A percentile compares a stretch with the other conserved stretches of the same genome.
phyloP scores from a whole-genome alignment of 2,329 filamentous ascomycete species.

The Arachnopeziza araneosa region DNA sequence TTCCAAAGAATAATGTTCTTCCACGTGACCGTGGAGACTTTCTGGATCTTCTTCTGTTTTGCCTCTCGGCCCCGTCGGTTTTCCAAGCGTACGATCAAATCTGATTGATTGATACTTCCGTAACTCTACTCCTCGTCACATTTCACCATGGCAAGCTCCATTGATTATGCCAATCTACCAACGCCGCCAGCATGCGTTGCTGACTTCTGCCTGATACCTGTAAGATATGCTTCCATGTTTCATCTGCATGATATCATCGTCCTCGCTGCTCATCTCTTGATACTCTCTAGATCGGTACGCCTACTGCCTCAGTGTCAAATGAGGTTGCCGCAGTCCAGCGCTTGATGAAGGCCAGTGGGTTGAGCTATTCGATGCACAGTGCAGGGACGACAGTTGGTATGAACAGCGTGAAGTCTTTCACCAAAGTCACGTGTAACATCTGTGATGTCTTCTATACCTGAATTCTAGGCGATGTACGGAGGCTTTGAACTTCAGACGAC shows the following conservation, averaged over 20 bases:
- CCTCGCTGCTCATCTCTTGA: neutral
- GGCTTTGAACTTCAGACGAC: neutral
- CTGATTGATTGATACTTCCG: neutral
- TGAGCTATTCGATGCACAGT: slow-evolving; percentile 86
- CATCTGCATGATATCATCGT: neutral
- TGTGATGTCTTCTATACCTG: neutral
- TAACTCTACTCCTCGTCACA: neutral
- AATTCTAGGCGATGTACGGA: no score
- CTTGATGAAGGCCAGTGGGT: slow-evolving; percentile 71
- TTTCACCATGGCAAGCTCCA: neutral
- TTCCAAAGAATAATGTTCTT: no score
- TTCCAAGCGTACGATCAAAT: no score
- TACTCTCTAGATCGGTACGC: slow-evolving; percentile 67
- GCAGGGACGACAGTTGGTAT: slow-evolving; percentile 87
- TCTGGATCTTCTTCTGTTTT: no score
- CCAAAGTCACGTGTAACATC: neutral
- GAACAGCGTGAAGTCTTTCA: slow-evolving; percentile 25
- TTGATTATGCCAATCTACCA: neutral
- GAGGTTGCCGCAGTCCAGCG: slow-evolving; percentile 87
- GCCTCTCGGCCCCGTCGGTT: no score
- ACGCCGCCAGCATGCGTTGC: slow-evolving; percentile 54
- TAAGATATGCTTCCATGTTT: slow-evolving; percentile 34
- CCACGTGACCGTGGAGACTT: no score
- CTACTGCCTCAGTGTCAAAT: slow-evolving; percentile 66
- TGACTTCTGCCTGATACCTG: slow-evolving; percentile 88